Conservation (phyloP, 257 asterid species). For the Eustoma russellianum region DNA sequence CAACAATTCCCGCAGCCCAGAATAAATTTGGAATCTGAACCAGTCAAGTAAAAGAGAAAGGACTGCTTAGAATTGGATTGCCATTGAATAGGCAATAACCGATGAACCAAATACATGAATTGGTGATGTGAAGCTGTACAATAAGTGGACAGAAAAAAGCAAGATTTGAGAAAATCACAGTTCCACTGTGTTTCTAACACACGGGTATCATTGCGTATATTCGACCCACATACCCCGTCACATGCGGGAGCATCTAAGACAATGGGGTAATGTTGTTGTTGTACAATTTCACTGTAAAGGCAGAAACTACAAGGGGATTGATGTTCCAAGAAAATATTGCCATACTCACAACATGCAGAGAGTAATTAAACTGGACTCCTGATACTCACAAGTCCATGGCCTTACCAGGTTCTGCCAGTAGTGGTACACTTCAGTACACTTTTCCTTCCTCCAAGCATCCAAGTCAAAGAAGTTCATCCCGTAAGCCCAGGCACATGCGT, state of each 20-base stretch:
- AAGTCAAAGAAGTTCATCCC: slow-evolving; percentile 41
- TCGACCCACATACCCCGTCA: no score
- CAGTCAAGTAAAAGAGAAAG: no score
- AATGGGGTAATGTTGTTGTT: no score
- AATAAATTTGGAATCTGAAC: no score
- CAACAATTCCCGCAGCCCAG: no score
- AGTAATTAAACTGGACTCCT: not conserved
- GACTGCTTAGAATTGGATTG: no score
- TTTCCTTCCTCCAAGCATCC: slow-evolving; percentile 43
- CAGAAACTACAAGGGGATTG: not conserved
- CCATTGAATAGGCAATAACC: no score
- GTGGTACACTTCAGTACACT: slow-evolving; percentile 37
- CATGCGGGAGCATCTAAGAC: no score
- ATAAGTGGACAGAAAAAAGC: not conserved
- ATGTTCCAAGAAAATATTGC: no score
- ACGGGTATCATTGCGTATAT: no score
- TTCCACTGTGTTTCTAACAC: no score
- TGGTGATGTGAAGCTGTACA: not conserved
- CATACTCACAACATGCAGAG: not conserved
- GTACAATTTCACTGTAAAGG: not conserved
- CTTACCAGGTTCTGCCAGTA: slow-evolving; percentile 50
- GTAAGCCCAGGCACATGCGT: slow-evolving; percentile 38
- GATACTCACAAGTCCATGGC: not conserved
- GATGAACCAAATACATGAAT: not conserved
- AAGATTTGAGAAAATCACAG: not conserved